phyloP scores from a whole-genome alignment of 495 filamentous ascomycete genomes.

The Penicillium crystallinum region DNA sequence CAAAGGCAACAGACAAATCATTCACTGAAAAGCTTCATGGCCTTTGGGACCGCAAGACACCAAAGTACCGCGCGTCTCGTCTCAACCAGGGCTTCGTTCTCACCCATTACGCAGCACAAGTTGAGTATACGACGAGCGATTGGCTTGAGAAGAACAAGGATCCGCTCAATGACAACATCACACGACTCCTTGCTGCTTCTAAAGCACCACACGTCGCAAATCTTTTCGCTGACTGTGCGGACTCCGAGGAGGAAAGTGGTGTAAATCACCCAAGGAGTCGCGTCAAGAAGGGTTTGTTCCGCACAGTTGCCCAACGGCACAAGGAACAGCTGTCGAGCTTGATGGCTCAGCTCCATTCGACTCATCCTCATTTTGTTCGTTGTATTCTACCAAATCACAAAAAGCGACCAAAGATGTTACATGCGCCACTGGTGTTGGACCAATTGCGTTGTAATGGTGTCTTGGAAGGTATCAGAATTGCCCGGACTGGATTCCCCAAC shows the following conservation, averaged over 20 bases:
- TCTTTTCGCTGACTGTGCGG: constrained; percentile 83
- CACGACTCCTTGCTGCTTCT: constrained; percentile 77
- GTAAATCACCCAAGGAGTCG: constrained; percentile 61
- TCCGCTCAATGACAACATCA: constrained; percentile 94
- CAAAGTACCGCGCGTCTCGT: constrained; percentile 85
- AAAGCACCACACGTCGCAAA: constrained; percentile 75
- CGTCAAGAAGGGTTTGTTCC: constrained; percentile 96
- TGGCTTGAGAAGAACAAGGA: constrained; percentile 99
- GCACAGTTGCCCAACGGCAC: constrained; percentile 94
- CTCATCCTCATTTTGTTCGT: constrained; percentile 96
- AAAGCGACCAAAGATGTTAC: constrained; percentile 91
- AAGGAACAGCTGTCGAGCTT: constrained; percentile 94
- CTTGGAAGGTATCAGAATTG: constrained; percentile 94
- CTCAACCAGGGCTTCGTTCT: constrained; percentile 90
- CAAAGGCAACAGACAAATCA: constrained; percentile 92
- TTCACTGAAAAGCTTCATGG: constrained; percentile 97
- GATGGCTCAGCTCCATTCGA: constrained; percentile 93
- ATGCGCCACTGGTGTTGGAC: constrained; percentile 83
- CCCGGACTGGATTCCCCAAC: constrained; percentile 97
- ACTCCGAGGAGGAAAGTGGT: constrained; percentile 61
- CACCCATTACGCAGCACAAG: constrained; percentile 98
- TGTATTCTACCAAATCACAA: constrained; percentile 99
- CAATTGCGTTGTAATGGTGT: constrained; percentile 98
- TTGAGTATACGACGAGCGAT: constrained; percentile 90
- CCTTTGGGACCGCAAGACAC: constrained; percentile 92